These are phyloP conservation scores for Clitocybe nebularis DNA, from an alignment of 1,284 basidiomycete genomes.

Conservation along the genomic window DNA sequence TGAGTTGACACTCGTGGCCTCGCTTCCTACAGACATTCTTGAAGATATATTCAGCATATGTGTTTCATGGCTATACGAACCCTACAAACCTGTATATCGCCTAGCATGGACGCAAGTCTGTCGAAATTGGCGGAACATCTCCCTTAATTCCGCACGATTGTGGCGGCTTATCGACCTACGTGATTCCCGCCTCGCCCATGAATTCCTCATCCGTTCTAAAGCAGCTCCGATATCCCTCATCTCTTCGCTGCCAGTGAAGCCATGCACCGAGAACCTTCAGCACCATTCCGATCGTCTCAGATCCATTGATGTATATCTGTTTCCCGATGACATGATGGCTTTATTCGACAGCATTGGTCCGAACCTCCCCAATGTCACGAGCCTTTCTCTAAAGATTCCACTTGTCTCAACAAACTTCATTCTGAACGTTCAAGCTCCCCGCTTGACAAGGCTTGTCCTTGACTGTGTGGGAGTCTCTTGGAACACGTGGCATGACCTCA, in stretches of 20 bases:
- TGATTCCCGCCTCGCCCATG: conserved; percentile 25
- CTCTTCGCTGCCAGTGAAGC: conserved; percentile 24
- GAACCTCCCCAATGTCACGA: conserved; percentile 21
- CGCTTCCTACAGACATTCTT: conserved; percentile 32
- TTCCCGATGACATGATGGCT: conserved; percentile 26
- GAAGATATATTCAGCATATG: conserved; percentile 33
- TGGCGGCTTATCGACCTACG: conserved; percentile 34
- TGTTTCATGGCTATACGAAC: conserved; percentile 28
- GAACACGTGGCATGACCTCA: conserved; percentile 24
- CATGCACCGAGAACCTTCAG: conserved; percentile 21
- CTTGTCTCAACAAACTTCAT: conserved; percentile 22
- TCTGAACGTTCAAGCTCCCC: conserved; percentile 24
- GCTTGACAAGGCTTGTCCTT: conserved; percentile 26
- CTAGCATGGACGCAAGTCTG: conserved; percentile 38
- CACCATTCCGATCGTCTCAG: conserved; percentile 24
- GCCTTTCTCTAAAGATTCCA: conserved; percentile 28
- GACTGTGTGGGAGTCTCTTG: conserved; percentile 29
- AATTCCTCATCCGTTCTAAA: conserved; percentile 29
- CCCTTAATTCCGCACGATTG: conserved; percentile 28
- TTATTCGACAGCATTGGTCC: conserved; percentile 26
- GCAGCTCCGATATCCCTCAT: conserved; percentile 28
- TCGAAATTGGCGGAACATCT: conserved; percentile 27
- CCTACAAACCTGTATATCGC: conserved; percentile 22
- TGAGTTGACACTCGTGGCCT: conserved; percentile 22
- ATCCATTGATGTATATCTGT: conserved; percentile 30